A percentile compares a stretch with the other conserved stretches of the same genome.
Evolutionary conservation across 768 basidiomycete species (phyloP).

Genomic region (Suillus luteus): DNA sequence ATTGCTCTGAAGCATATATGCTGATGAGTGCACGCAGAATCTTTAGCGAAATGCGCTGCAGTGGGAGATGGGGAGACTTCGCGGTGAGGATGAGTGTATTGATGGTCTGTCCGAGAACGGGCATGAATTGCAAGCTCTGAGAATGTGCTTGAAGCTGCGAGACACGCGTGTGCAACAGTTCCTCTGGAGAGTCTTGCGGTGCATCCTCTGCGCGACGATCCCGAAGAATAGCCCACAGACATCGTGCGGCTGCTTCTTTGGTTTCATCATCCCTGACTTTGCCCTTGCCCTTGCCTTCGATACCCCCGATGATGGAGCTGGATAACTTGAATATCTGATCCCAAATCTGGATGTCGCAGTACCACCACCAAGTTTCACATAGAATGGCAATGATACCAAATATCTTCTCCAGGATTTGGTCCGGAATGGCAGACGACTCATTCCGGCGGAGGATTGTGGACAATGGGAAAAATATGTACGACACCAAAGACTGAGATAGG

Average conservation of each 20-base stretch:
- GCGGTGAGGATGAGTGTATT: constrained; percentile 67
- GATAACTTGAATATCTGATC: constrained; percentile 83
- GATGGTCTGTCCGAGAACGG: constrained; percentile 83
- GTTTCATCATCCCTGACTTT: constrained; percentile 81
- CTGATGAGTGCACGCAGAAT: constrained; percentile 54
- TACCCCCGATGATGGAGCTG: constrained; percentile 61
- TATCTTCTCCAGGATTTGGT: constrained; percentile 77
- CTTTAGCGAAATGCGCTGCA: constrained; percentile 67
- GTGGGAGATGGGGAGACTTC: constrained; percentile 53
- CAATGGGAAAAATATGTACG: constrained; percentile 87
- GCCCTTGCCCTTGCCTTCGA: constrained; percentile 68
- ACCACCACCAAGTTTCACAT: constrained; percentile 84
- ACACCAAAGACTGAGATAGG: constrained; percentile 63
- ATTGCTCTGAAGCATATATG: constrained; percentile 50
- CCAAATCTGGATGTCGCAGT: constrained; percentile 72
- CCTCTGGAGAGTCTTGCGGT: constrained; percentile 28
- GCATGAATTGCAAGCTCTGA: constrained; percentile 55
- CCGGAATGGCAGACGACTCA: constrained; percentile 64
- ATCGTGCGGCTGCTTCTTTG: constrained; percentile 69
- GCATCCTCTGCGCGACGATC: constrained; percentile 47
- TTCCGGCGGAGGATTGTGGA: constrained; percentile 84
- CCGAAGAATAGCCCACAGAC: constrained; percentile 65
- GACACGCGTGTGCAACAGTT: constrained; percentile 32
- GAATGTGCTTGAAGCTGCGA: constrained; percentile 43
- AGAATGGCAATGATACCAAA: constrained; percentile 60